phyloP scores from a whole-genome alignment of 768 basidiomycete species.

The Amanita polypyramis region DNA sequence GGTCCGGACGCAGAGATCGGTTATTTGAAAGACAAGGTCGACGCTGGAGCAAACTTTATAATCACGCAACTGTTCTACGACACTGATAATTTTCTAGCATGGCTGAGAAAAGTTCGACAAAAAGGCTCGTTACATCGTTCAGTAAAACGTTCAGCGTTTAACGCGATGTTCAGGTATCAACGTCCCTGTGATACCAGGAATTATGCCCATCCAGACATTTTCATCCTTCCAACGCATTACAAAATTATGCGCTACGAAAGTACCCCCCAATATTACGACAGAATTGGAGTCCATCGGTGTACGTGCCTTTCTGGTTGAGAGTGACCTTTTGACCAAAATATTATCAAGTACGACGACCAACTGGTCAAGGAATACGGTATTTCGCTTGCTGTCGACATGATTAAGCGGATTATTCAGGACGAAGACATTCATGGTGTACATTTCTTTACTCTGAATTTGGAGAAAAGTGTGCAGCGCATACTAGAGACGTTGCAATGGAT shows the following conservation, averaged over 20 bases:
- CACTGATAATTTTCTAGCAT: slow-evolving; percentile 72
- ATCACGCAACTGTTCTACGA: slow-evolving; percentile 98
- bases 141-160: not conserved
- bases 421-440: slow-evolving; percentile 70
- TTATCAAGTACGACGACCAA: slow-evolving; percentile 75
- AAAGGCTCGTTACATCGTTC: slow-evolving; percentile 37
- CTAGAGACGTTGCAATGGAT: slow-evolving; percentile 76
- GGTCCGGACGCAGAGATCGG: slow-evolving; percentile 56
- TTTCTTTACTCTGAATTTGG: slow-evolving; percentile 94
- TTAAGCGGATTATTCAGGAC: slow-evolving; percentile 43
- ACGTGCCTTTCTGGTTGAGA: slow-evolving; percentile 15
- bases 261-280: slow-evolving; percentile 56
- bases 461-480: slow-evolving; percentile 85
- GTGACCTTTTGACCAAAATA: not conserved
- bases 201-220: slow-evolving; percentile 98
- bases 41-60: slow-evolving; percentile 93
- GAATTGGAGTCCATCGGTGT: slow-evolving; percentile 74
- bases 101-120: slow-evolving; percentile 62
- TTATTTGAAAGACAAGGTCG: slow-evolving; percentile 76
- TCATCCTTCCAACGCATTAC: slow-evolving; percentile 86
- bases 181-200: slow-evolving; percentile 87
- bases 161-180: slow-evolving; percentile 46
- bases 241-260: slow-evolving; percentile 74
- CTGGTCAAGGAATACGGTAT: slow-evolving; percentile 95
- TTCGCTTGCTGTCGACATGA: slow-evolving; percentile 71